Base-by-base conservation (phyloP, 495 filamentous ascomycete species). In the Annulohypoxylon moriforme region DNA sequence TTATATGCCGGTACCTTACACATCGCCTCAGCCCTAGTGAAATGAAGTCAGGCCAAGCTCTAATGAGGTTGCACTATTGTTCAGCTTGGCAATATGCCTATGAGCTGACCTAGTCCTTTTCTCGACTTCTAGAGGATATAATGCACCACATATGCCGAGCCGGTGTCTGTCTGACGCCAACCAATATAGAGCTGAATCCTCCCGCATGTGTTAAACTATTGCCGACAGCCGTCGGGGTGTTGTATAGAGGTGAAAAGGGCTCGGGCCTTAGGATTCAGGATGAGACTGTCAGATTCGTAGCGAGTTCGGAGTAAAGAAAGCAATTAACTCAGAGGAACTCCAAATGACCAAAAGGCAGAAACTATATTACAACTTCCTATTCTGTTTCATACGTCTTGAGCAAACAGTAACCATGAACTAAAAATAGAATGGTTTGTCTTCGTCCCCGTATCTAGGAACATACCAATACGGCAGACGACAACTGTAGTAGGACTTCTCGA, bases 61-160 rank as follows among this genome's bases (percentile, higher is more conserved):
- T 65, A 18, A 52, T 59, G 22, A 59, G 2, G 63, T 66, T 40
- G 49, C 53, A 58, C 50, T 66, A 60, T 67, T 60, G 64, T 24
- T 60, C 55, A 50, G n/a, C 40, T 52, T 58, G 7, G 34, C 31
- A 50, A 31, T 22, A 67, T 31, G 40, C 42, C 11, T 8, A 25
- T 18, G 50, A 55, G n/a, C 16, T 13, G 13, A 25, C 34, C 22
- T 42, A 14, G 18, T 40, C 33, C n/a, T 27, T 24, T 11, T 16
- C 34, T 40, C 22, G 16, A 31, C 10, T 40, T 14, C 13, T 40
- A 40, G 36, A 31, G 53, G n/a, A 57, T 36, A 20, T 42, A 58
- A 38, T 40, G 13, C 55, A 58, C 3, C 11, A 38, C 11, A 18
- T 13, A 31, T 29, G 50, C 25, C 50, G 50, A 16, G 11, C 7